phyloP scores from a whole-genome alignment of 2,329 filamentous ascomycete species.

The Trichoderma arundinaceum region DNA sequence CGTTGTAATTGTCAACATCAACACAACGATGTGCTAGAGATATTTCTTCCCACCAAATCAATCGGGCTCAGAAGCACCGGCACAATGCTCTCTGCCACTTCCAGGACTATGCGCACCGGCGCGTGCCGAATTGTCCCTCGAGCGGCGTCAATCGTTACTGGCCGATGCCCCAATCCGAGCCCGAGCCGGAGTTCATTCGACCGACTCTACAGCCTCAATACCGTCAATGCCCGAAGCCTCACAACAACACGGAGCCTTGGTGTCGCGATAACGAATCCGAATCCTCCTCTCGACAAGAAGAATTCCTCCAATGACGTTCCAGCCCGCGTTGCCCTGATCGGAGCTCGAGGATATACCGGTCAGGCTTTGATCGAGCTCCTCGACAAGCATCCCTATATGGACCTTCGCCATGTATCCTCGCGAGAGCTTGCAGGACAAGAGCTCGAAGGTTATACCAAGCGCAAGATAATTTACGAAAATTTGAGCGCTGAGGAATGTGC shows the following conservation, averaged over 20 bases:
- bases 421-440: constrained; percentile 88
- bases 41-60: not conserved
- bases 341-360: constrained; percentile 91
- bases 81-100: constrained; percentile 52
- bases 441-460: constrained; percentile 88
- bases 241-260: constrained; percentile 31
- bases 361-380: constrained; percentile 87
- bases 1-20: not conserved
- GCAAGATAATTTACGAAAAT: constrained; percentile 90
- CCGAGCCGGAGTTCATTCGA: not conserved
- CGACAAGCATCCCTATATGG: constrained; percentile 86
- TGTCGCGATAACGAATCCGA: constrained; percentile 59
- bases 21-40: not conserved
- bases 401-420: constrained; percentile 89
- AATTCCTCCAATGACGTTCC: constrained; percentile 82
- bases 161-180: constrained; percentile 41
- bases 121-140: constrained; percentile 45
- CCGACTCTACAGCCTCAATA: constrained; percentile 17
- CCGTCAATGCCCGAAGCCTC: not conserved
- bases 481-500: constrained; percentile 84
- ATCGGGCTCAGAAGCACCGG: constrained; percentile 12
- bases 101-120: constrained; percentile 51
- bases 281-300: constrained; percentile 80
- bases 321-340: constrained; percentile 83
- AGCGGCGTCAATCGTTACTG: not conserved